Conservation (phyloP, 1,284 basidiomycete species). For the Cystobasidium pallidum region DNA sequence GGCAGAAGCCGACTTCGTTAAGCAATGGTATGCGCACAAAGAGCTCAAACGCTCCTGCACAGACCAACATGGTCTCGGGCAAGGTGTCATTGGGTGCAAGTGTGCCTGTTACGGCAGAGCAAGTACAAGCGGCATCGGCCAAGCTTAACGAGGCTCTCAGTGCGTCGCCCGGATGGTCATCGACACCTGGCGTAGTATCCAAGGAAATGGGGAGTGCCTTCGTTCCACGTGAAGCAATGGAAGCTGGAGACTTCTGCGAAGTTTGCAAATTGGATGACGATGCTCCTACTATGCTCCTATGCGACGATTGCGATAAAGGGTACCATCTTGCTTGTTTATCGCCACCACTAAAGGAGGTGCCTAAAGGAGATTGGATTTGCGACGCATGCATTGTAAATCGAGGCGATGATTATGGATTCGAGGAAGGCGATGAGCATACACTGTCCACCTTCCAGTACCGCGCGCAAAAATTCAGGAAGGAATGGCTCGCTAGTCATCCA, state of each 20-base stretch:
- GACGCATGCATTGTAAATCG: slow-evolving; percentile 88
- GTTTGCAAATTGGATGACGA: slow-evolving; percentile 76
- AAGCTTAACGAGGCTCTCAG: slow-evolving; percentile 50
- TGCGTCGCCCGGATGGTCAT: slow-evolving; percentile 2
- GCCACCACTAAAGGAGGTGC: slow-evolving; percentile 80
- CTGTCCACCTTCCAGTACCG: slow-evolving; percentile 89
- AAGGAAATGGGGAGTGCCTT: neutral
- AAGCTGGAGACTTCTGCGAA: slow-evolving; percentile 52
- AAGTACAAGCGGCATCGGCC: slow-evolving; percentile 50
- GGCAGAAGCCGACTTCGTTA: neutral
- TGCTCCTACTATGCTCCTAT: slow-evolving; percentile 87
- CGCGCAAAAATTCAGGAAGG: slow-evolving; percentile 80
- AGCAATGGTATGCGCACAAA: slow-evolving; percentile 38
- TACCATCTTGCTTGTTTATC: slow-evolving; percentile 97
- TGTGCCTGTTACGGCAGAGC: slow-evolving; percentile 31
- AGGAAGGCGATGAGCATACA: slow-evolving; percentile 95
- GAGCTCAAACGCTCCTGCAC: slow-evolving; percentile 13
- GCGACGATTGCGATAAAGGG: slow-evolving; percentile 95
- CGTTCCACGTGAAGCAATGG: neutral
- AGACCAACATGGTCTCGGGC: neutral
- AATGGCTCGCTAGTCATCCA: slow-evolving; percentile 68
- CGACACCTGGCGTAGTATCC: neutral
- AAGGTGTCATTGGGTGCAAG: neutral
- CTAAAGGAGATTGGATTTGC: slow-evolving; percentile 95
- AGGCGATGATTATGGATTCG: slow-evolving; percentile 98